Evolutionary conservation across 2,329 filamentous ascomycete genomes (phyloP), one percentile per base, ranked within the genome.

Genomic region (Trichoderma asperellum): DNA sequence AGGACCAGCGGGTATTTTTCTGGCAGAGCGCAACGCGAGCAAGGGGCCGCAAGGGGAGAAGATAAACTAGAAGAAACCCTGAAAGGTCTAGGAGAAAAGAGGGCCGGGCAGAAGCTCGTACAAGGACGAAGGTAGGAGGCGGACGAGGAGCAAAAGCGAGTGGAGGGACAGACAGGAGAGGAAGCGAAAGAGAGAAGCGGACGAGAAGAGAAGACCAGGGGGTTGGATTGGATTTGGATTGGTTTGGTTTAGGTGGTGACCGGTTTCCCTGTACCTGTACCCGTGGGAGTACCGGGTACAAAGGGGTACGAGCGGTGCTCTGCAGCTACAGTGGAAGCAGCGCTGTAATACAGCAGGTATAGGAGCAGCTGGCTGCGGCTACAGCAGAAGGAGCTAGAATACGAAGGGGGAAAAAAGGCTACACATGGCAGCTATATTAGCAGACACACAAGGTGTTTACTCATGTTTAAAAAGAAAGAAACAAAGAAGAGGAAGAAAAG

Each of bases 101-200:
- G 72, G 73, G 74, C 73, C 72, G 73, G 40, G 73, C 73, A 53
- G n/a, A 43, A 59, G 64, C 55, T 59, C 57, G 64, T 59, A 60
- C 40, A 74, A 73, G 72, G 72, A 72, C 73, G 68, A 72, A 75
- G 76, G 77, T 74, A 78, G 75, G 76, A 77, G 77, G 77, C 78
- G 77, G 77, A 75, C 73, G 73, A 77, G 76, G 73, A 74, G 72
- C 5, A 72, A 74, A 73, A 73, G 75, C 73, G 71, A 61, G 74
- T 74, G 74, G 74, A 76, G 75, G 79, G 74, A 74, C 59, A 75
- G 72, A 74, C n/a, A 72, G 73, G 73, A 76, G 74, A 75, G 74
- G 72, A 77, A 77, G 74, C 74, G 74, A 75, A 73, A 76, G 75
- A 79, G 76, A 76, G 76, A 73, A 70, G 75, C 73, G 21, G 47